Evolutionary conservation across 306 rosid species (phyloP), one percentile per base, ranked within the genome.

Genomic region (Sindora glabra): DNA sequence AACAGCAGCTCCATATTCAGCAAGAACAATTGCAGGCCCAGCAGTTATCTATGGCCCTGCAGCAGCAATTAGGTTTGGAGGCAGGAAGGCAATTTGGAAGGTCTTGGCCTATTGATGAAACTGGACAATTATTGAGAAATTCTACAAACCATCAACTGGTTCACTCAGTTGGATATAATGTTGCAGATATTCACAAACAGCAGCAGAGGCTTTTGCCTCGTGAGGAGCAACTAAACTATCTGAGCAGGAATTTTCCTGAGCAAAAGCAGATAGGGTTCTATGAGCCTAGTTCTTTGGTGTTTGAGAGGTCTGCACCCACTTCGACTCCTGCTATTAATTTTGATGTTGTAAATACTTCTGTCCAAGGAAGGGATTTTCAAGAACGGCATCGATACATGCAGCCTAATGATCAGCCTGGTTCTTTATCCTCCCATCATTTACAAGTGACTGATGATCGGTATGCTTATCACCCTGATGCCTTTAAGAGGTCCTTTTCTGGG

Each of bases 11-110:
- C 66, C 75, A 65, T 59, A 60, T 75, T 60, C 83, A 74, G 65
- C 86, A 84, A 49, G 78, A 80, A 47, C 86, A 75, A 75, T 29
- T 70, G 50, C 88, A 69, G 65, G 79, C 75, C 17, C 85, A 81
- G 53, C 85, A 85, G 70, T 10, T 81, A 25, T 81, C 88, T 6
- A 18, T 79, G 69, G 81, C 85, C 52, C 77, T 79, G 58, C 71
- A 83, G 40, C 86, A 76, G 70, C 81, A 79, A 65, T 46, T 71
- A 53, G 83, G 80, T 11, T 65, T 79, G 73, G 92, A 81, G 30
- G 83, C 67, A 44, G 85, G 81, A 70, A 79, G 88, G 51, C 85
- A 53, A 68, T 48, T 60, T 36, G 83, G 83, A 57, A 74, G 75
- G 60, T 57, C 77, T 6, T 66, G 81, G 79, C 36, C 81, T 23